phyloP scores from a whole-genome alignment of 805 yeast genomes.

The Lipomyces orientalis region DNA sequence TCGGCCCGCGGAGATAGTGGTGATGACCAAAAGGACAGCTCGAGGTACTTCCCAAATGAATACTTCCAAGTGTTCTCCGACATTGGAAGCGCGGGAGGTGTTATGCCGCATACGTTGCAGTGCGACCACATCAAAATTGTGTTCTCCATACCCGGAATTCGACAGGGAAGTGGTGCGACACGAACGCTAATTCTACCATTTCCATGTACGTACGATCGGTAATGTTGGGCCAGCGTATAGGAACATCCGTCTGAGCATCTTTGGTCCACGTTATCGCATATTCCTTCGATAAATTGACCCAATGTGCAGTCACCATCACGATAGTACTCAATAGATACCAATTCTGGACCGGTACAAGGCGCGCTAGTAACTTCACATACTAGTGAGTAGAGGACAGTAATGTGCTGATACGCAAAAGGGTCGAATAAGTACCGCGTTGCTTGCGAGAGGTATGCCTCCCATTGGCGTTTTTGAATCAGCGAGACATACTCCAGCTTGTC shows the following conservation, averaged over 20 bases:
- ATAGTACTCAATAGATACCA: slow-evolving; percentile 83
- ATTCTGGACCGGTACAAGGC: slow-evolving; percentile 90
- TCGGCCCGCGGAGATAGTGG: slow-evolving; percentile 63
- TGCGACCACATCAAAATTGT: slow-evolving; percentile 88
- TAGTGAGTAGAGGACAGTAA: slow-evolving; percentile 78
- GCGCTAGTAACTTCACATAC: slow-evolving; percentile 84
- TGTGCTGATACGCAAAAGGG: slow-evolving; percentile 76
- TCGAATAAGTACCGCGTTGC: slow-evolving; percentile 62
- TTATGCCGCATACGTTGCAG: slow-evolving; percentile 76
- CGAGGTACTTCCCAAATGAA: slow-evolving; percentile 92
- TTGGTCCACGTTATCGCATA: slow-evolving; percentile 67
- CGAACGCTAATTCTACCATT: slow-evolving; percentile 78
- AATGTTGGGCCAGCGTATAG: slow-evolving; percentile 70
- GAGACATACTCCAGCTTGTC: slow-evolving; percentile 41
- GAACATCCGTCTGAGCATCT: slow-evolving; percentile 86
- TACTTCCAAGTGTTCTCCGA: slow-evolving; percentile 86
- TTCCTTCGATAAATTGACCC: slow-evolving; percentile 85
- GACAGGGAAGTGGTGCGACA: slow-evolving; percentile 64
- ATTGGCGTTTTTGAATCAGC: slow-evolving; percentile 56
- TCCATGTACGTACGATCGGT: slow-evolving; percentile 87
- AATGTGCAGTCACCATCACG: slow-evolving; percentile 89
- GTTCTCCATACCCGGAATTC: slow-evolving; percentile 64
- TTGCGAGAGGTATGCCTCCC: slow-evolving; percentile 66
- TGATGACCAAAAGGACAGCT: slow-evolving; percentile 78
- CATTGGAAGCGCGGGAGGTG: slow-evolving; percentile 80